Percentiles rank a stretch among this genome's conserved stretches.
These are phyloP conservation scores for Ensete ventricosum DNA, from an alignment of 176 grass and related monocot genomes.

Conservation along the genomic window DNA sequence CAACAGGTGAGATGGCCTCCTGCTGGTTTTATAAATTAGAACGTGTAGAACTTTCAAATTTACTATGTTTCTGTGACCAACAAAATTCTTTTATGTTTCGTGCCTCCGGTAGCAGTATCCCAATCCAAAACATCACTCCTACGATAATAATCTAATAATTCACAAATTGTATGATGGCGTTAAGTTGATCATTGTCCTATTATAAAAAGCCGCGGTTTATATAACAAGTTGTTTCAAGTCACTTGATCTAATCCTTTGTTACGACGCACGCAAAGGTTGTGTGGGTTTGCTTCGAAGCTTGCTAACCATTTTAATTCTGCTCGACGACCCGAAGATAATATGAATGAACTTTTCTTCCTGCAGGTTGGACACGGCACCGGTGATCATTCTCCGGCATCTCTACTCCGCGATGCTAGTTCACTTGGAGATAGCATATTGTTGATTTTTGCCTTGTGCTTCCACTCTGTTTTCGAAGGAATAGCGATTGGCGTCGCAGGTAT, in stretches of 20 bases:
- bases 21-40: neutral
- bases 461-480: constrained; percentile 96
- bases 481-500: constrained; percentile 86
- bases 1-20: constrained; percentile 9
- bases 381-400: constrained; percentile 40
- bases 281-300: too few species aligned
- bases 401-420: constrained; percentile 58
- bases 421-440: constrained; percentile 74
- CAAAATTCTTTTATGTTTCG: too few species aligned
- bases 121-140: too few species aligned
- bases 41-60: neutral
- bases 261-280: too few species aligned
- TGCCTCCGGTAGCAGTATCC: too few species aligned
- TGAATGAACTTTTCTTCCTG: neutral
- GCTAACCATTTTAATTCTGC: too few species aligned
- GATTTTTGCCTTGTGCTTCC: constrained; percentile 84
- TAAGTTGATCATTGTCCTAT: too few species aligned
- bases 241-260: too few species aligned
- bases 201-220: too few species aligned
- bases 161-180: too few species aligned
- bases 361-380: constrained; percentile 12
- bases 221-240: too few species aligned
- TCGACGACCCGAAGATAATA: neutral
- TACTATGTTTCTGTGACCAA: neutral
- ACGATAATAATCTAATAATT: too few species aligned